Evolutionary conservation across 2,329 filamentous ascomycete genomes (phyloP).

Genomic region (Penicillium sclerotigenum): DNA sequence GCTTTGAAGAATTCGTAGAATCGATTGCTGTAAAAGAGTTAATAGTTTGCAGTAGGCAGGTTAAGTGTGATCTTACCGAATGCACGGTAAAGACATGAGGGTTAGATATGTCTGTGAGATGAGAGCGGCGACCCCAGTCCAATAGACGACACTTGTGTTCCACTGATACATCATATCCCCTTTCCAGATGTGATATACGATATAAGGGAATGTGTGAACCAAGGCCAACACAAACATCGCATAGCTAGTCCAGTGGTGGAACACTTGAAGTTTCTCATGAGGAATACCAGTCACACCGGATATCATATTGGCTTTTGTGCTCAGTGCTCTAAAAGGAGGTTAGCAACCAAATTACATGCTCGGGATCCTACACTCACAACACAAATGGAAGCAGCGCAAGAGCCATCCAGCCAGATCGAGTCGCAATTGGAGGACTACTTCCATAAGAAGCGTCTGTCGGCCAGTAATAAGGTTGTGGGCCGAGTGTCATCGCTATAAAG

Average conservation of each 20-base stretch:
- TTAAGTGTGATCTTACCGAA: constrained; percentile 43
- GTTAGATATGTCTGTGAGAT: constrained; percentile 56
- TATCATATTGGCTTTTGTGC: constrained; percentile 57
- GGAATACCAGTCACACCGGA: constrained; percentile 54
- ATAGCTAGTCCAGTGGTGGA: constrained; percentile 54
- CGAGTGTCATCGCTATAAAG: constrained; percentile 45
- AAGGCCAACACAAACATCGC: constrained; percentile 57
- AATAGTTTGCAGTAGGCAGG: neutral
- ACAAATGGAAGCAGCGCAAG: constrained; percentile 53
- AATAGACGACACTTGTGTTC: constrained; percentile 48
- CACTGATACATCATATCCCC: constrained; percentile 51
- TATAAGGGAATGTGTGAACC: constrained; percentile 60
- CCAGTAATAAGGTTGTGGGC: constrained; percentile 57
- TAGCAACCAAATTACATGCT: neutral
- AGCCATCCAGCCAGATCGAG: constrained; percentile 53
- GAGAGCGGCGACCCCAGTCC: constrained; percentile 56
- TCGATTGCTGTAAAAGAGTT: constrained; percentile 39
- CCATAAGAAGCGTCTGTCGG: constrained; percentile 48
- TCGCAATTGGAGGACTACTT: constrained; percentile 53
- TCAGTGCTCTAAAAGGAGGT: constrained; percentile 39
- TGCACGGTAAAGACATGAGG: constrained; percentile 50
- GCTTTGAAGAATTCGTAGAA: constrained; percentile 60
- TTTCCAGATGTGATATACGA: constrained; percentile 50
- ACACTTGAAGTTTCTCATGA: constrained; percentile 56
- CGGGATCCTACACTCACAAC: constrained; percentile 31